Conservation (phyloP, 805 yeast genomes). For the Metschnikowia henanensis region DNA sequence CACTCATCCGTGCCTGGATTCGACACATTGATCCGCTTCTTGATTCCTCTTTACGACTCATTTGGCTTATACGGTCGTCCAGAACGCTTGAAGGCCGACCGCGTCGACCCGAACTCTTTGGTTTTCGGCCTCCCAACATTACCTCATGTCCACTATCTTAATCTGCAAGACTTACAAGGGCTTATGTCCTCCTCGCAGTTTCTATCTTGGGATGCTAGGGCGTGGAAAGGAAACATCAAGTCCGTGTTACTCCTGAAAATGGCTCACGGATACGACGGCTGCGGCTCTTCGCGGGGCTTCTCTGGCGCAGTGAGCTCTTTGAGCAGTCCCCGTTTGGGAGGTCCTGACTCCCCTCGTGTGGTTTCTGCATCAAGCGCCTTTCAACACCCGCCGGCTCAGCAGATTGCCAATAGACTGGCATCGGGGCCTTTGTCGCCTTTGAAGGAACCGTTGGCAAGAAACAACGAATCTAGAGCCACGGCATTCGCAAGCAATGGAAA, state of each 20-base stretch:
- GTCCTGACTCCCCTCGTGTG: slow-evolving; percentile 6
- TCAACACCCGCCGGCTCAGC: neutral
- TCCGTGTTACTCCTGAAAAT: slow-evolving; percentile 33
- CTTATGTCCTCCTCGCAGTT: slow-evolving; percentile 26
- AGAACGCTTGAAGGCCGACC: slow-evolving; percentile 41
- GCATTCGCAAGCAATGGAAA: neutral
- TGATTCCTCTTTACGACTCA: slow-evolving; percentile 41
- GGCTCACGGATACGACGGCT: slow-evolving; percentile 63
- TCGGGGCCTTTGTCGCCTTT: slow-evolving; percentile 2
- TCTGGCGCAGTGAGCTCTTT: slow-evolving; percentile 60
- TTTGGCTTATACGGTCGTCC: slow-evolving; percentile 50
- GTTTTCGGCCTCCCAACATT: slow-evolving; percentile 49
- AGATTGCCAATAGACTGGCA: neutral
- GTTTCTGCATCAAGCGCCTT: slow-evolving; percentile 1
- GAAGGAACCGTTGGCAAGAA: neutral
- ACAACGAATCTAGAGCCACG: neutral
- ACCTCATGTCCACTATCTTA: slow-evolving; percentile 45
- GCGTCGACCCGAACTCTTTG: slow-evolving; percentile 40
- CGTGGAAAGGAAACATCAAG: slow-evolving; percentile 35
- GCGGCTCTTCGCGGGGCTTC: slow-evolving; percentile 62
- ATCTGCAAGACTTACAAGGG: slow-evolving; percentile 29
- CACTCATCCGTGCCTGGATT: slow-evolving; percentile 49
- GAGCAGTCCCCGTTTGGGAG: slow-evolving; percentile 32
- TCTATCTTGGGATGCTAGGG: slow-evolving; percentile 37
- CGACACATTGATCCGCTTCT: slow-evolving; percentile 46